phyloP scores from a whole-genome alignment of 225 moss, liverwort and hornwort genomes.

The Pseudoscleropodium purum region DNA sequence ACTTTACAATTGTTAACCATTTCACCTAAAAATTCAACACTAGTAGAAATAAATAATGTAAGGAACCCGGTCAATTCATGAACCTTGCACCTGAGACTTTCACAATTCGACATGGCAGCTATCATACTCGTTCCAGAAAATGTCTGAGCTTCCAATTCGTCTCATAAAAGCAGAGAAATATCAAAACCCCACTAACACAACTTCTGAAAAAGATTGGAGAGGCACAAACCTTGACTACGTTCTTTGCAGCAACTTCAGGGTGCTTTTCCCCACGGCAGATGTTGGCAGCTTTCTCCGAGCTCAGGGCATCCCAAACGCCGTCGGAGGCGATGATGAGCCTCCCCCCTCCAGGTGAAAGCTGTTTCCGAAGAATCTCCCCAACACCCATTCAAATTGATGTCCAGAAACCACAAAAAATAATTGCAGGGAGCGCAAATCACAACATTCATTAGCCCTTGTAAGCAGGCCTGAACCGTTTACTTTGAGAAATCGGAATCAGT shows the following conservation, averaged over 20 bases:
- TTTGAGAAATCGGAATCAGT: neutral
- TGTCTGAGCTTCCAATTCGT: neutral
- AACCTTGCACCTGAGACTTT: neutral
- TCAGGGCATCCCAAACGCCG: slow-evolving; percentile 83
- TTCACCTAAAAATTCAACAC: neutral
- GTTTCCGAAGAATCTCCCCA: neutral
- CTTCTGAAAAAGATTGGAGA: neutral
- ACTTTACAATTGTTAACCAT: neutral
- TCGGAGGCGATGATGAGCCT: slow-evolving; percentile 79
- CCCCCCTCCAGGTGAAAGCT: slow-evolving; percentile 62
- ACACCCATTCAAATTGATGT: neutral
- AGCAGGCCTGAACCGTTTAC: neutral
- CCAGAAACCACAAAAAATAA: neutral
- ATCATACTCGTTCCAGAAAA: neutral
- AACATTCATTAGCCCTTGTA: neutral
- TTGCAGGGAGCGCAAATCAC: neutral
- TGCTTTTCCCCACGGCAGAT: slow-evolving; percentile 56
- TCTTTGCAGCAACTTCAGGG: slow-evolving; percentile 56
- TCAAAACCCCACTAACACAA: neutral
- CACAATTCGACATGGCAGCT: neutral
- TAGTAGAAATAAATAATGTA: neutral
- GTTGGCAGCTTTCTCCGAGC: slow-evolving; percentile 62
- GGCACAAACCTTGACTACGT: slow-evolving; percentile 57
- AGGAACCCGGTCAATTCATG: neutral
- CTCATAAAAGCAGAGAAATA: neutral